Evolutionary conservation across 352 stramenopile species (phyloP), one percentile per base, ranked within the genome.

Genomic region (Phytophthora hibernalis): DNA sequence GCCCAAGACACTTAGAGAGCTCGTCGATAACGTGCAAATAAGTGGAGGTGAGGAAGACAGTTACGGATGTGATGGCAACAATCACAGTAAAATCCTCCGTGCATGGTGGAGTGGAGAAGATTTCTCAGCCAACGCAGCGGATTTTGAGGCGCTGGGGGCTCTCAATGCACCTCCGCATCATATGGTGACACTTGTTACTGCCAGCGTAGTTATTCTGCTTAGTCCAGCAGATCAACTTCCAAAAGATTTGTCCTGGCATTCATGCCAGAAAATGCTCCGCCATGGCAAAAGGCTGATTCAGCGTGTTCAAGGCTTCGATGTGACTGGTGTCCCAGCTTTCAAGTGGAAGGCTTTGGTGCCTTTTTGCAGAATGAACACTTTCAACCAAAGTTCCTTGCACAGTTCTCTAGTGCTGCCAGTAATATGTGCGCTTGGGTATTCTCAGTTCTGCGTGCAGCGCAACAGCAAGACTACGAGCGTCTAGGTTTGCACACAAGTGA

Each of bases 351-450:
- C 85, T 16, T 65, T 94, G 31, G 50, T 80, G 0, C 85, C 85
- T 92, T 94, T 55, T 52, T 91, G 3, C 72, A 89, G 54, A 92
- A 91, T 61, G 79, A 88, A 28, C 76, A 90, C 55, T 92, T 90
- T 53, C 67, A 90, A n/a, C 83, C 85, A 3, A 75, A 74, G 3
- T 85, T 86, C 40, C 72, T 94, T 5, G 61, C 68, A n/a, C 64
- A 79, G 13, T 79, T 85, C 26, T 91, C 82, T 1, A 63, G 45
- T 42, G 70, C 79, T 2, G 83, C 82, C 0, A 84, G 80, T 20
- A 79, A 66, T 22, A 42, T 94, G 30, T 92, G 85, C 44, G 85
- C 85, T 0, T 93, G 85, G 85, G 72, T 92, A 8, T 78, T 91
- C 12, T 68, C 70, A 2, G 72, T 76, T 5, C 58, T 90, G 26